Evolutionary conservation across 202 grass and related monocot genomes (phyloP), one percentile per base, ranked within the genome.

Genomic region (Schoenoplectus tabernaemontani): DNA sequence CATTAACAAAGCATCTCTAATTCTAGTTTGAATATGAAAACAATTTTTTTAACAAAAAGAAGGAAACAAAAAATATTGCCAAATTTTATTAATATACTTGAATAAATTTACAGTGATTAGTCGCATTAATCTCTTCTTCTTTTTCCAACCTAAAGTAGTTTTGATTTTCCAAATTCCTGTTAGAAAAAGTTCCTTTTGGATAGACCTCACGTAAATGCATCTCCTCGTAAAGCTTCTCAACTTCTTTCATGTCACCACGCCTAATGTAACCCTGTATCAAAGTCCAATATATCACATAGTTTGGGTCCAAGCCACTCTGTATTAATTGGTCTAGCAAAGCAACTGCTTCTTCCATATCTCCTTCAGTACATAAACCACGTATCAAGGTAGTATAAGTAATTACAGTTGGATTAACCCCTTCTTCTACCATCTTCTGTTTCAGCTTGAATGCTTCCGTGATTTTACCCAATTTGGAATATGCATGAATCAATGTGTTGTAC

Each of bases 271-370:
- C 89, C 73, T 89, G 89, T 82, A 98, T 82, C 67, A 98, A 79
- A 57, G 87, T 90, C 83, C 86, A 86, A 75, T 94, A 98, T 84
- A 89, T 98, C 67, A 94, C 70, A 87, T 89, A 94, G 87, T 94
- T 90, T 46, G 95, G 95, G 80, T 94, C 83, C 3, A 98, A 83
- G 75, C 85, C 87, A 76, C 89, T 89, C 81, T 92, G 87, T 72
- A 98, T 90, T 91, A 98, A 94, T 92, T 98, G 91, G 70, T 92
- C 89, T 80, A 98, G 78, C 79, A 98, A 83, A 26, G 91, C 93
- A 77, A 92, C 87, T 84, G 95, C 87, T 85, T 93, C 91, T 82
- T 98, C 86, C 89, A 92, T 94, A 76, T 98, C 89, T 59, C 91
- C 95, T 79, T 89, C 78, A 80, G 50, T 83, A 78, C 95, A 97